Base-by-base conservation (phyloP, 108 stramenopile species). In the Stephanodiscus triporus region DNA sequence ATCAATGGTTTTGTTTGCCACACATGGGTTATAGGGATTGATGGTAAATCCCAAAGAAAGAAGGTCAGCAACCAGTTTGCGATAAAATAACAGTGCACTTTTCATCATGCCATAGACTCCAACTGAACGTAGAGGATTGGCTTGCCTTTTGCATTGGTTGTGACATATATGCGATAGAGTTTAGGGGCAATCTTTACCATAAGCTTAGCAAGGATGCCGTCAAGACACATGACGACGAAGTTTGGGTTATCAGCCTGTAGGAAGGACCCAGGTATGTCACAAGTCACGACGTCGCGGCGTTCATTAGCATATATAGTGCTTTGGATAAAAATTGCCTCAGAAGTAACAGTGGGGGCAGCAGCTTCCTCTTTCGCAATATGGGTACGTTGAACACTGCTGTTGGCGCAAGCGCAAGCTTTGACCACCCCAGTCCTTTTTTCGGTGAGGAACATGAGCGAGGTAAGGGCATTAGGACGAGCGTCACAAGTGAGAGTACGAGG, bases 181-280 rank as follows among this genome's bases (percentile, higher is more conserved):
- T 77, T 37, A 2, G 32, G 71, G 71, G 73, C 73, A 2, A 57
- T 30, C 14, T 60, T 34, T 42, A 29, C 22, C 83, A 85, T 42
- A 60, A 37, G 14, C 71, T 34, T 5, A 34, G 32, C 32, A 34
- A 34, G 32, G 32, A 34, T 34, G 32, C 32, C 32, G 32, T 34
- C 32, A 34, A 34, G 32, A 5, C 32, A 5, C 32, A 34, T 34
- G 32, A 34, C 4, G 5, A 34, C 53, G 20, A 22, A n/a, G 14
- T 80, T 70, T 30, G 72, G 63, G 13, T n/a, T 32, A 9, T 84
- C 65, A 6, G 78, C 63, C 17, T 80, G 74, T 8, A 84, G 5
- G 55, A 72, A 84, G 6, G 75, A 70, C n/a, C 70, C 79, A 24
- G 73, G 73, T 23, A 84, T 27, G 42, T 87, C 84, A 13, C 30